These are phyloP conservation scores for Fusarium scirpi DNA, from an alignment of 2,329 filamentous ascomycete genomes.

Conservation along the genomic window DNA sequence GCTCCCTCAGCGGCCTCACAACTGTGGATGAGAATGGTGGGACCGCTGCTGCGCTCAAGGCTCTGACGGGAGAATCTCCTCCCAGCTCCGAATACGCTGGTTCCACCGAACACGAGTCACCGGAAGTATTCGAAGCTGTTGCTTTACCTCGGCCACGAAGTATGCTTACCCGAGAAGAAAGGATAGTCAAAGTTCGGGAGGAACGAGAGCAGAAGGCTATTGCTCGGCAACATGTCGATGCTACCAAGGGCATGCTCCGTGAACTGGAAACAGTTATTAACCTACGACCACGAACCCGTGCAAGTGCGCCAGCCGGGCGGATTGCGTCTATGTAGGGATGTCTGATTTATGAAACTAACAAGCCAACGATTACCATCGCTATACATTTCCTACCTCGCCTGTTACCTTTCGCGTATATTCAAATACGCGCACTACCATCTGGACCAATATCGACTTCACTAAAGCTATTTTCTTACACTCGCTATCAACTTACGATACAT, in stretches of 20 bases:
- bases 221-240: slow-evolving; percentile 79
- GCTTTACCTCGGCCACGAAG: slow-evolving; percentile 77
- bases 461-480: slow-evolving; percentile 21
- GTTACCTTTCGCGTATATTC: slow-evolving; percentile 2
- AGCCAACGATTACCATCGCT: slow-evolving; percentile 18
- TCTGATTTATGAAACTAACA: slow-evolving; percentile 14
- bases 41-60: slow-evolving; percentile 75
- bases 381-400: slow-evolving; percentile 12
- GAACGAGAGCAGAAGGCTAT: slow-evolving; percentile 81
- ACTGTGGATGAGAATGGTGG: slow-evolving; percentile 66
- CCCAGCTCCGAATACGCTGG: slow-evolving; percentile 64
- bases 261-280: slow-evolving; percentile 92
- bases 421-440: slow-evolving; percentile 13
- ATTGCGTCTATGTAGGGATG: slow-evolving; percentile 58
- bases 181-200: slow-evolving; percentile 87
- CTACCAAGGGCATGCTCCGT: slow-evolving; percentile 88
- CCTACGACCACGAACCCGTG: slow-evolving; percentile 58
- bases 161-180: slow-evolving; percentile 84
- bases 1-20: slow-evolving; percentile 75
- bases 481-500: slow-evolving; percentile 29
- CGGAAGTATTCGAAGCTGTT: slow-evolving; percentile 92
- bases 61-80: slow-evolving; percentile 78
- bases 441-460: neutral
- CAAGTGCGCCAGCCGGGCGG: slow-evolving; percentile 54
- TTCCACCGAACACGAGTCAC: slow-evolving; percentile 72